A percentile compares a stretch with the other conserved stretches of the same genome.
Evolutionary conservation across 169 alveolate species (phyloP).

Genomic region (Cryptosporidium tyzzeri): DNA sequence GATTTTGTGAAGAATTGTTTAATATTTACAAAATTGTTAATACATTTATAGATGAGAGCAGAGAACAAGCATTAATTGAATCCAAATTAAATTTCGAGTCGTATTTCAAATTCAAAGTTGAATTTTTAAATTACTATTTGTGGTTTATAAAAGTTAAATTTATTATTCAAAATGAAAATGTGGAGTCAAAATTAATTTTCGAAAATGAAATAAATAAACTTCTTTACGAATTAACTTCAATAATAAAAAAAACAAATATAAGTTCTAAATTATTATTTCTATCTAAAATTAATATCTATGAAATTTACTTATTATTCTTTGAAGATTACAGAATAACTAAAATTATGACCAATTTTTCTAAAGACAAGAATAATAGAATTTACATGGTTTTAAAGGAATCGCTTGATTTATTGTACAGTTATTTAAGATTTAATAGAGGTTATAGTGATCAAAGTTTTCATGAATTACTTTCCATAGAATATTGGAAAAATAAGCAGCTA

Average conservation of each 20-base stretch:
- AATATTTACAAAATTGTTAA: neutral
- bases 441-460: neutral
- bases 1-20: slow-evolving; percentile 22
- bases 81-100: neutral
- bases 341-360: neutral
- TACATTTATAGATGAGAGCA: neutral
- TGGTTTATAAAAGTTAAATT: slow-evolving; percentile 11
- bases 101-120: neutral
- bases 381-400: neutral
- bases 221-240: neutral
- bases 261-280: neutral
- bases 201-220: neutral
- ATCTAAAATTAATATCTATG: neutral
- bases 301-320: neutral
- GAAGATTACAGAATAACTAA: neutral
- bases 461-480: neutral
- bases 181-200: neutral
- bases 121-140: slow-evolving; percentile 20
- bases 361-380: neutral
- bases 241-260: neutral
- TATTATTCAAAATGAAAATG: neutral
- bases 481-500: neutral
- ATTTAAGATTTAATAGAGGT: neutral
- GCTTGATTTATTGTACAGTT: neutral
- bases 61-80: neutral